Evolutionary conservation across 2,329 filamentous ascomycete genomes (phyloP).

Genomic region (Geosmithia putterillii): DNA sequence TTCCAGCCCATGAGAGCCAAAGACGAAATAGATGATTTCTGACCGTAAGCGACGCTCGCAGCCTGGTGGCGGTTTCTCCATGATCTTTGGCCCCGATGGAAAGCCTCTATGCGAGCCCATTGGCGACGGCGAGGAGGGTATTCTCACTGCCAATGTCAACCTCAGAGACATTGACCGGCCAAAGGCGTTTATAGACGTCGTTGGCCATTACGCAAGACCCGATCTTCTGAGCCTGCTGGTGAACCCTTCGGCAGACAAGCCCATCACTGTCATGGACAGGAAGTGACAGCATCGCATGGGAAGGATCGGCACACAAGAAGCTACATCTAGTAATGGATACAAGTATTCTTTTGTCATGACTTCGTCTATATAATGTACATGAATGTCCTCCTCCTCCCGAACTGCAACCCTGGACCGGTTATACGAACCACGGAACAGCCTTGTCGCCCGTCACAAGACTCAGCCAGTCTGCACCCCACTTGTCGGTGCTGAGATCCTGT

Average conservation of each 20-base stretch:
- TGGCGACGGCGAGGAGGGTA: conserved; percentile 23
- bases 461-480: too few species aligned
- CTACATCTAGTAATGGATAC: too few species aligned
- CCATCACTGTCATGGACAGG: background rate
- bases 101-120: conserved; percentile 8
- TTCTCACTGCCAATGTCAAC: conserved; percentile 29
- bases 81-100: conserved; percentile 11
- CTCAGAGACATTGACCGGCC: conserved; percentile 36
- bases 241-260: background rate
- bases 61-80: conserved; percentile 11
- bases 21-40: conserved; percentile 27
- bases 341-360: too few species aligned
- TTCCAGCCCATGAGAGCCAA: conserved; percentile 20
- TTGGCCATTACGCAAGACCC: conserved; percentile 20
- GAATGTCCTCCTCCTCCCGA: too few species aligned
- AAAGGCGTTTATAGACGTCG: conserved; percentile 24
- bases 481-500: conserved; percentile 20
- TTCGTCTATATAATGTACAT: too few species aligned
- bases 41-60: conserved; percentile 21
- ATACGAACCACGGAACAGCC: too few species aligned
- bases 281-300: too few species aligned
- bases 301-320: too few species aligned
- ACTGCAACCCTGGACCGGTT: too few species aligned
- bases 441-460: too few species aligned
- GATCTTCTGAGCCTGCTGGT: conserved; percentile 22